phyloP scores from a whole-genome alignment of 805 yeast genomes.

The Spathaspora gorwiae region DNA sequence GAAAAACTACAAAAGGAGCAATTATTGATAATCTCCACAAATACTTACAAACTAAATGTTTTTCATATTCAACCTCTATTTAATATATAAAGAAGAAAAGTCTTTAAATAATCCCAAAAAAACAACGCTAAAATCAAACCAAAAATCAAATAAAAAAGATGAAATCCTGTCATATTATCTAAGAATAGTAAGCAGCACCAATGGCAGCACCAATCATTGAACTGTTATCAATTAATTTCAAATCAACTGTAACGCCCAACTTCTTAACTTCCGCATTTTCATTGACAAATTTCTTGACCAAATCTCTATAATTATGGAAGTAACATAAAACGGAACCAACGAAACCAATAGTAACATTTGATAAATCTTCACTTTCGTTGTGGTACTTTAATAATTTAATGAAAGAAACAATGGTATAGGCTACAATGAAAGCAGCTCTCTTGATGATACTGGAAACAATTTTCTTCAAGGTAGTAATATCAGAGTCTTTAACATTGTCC shows the following conservation, averaged over 20 bases:
- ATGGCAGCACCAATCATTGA: constrained; percentile 53
- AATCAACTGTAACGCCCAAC: constrained; percentile 29
- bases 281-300: constrained; percentile 20
- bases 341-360: constrained; percentile 37
- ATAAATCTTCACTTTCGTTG: constrained; percentile 16
- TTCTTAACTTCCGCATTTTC: constrained; percentile 19
- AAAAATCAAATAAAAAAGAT: neutral
- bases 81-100: too few relatives aligned
- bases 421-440: constrained; percentile 43
- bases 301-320: constrained; percentile 34
- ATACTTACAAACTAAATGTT: too few relatives aligned
- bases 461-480: constrained; percentile 22
- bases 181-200: constrained; percentile 39
- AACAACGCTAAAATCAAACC: too few relatives aligned
- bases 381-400: constrained; percentile 21
- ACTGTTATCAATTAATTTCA: constrained; percentile 41
- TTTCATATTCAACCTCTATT: too few relatives aligned
- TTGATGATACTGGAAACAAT: constrained; percentile 35
- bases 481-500: constrained; percentile 18
- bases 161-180: neutral
- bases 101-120: too few relatives aligned
- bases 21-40: too few relatives aligned
- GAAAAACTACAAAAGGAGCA: too few relatives aligned
- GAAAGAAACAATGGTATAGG: constrained; percentile 38
- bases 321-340: constrained; percentile 50